Evolutionary conservation across 2,329 filamentous ascomycete species (phyloP).

Genomic region (Microascus cirrosus): DNA sequence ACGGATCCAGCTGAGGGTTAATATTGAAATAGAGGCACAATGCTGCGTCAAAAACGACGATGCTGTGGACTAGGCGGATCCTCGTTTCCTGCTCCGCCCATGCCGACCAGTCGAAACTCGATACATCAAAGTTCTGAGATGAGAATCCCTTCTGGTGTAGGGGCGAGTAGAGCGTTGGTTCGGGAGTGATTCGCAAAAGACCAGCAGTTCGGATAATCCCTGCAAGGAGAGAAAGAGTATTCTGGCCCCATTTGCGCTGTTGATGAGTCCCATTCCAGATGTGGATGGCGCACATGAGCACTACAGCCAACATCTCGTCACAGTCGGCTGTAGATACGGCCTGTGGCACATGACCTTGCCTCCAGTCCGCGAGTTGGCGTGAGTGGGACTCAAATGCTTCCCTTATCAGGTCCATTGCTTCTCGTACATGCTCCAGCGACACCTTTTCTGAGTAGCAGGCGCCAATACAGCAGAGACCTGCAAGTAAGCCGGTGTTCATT

Average conservation of each 20-base stretch:
- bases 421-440: slow-evolving; percentile 48
- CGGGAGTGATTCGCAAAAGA: slow-evolving; percentile 41
- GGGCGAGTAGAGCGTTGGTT: slow-evolving; percentile 39
- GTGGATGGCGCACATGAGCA: slow-evolving; percentile 50
- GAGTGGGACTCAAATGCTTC: slow-evolving; percentile 34
- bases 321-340: slow-evolving; percentile 28
- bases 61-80: slow-evolving; percentile 51
- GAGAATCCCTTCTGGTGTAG: slow-evolving; percentile 47
- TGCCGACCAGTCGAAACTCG: slow-evolving; percentile 50
- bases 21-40: slow-evolving; percentile 63
- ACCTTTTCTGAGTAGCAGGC: slow-evolving; percentile 62
- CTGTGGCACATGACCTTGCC: neutral
- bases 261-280: slow-evolving; percentile 59
- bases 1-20: slow-evolving; percentile 48
- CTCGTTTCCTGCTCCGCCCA: slow-evolving; percentile 66
- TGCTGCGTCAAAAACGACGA: slow-evolving; percentile 53
- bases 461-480: slow-evolving; percentile 62
- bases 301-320: slow-evolving; percentile 57
- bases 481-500: slow-evolving; percentile 54
- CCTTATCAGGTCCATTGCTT: slow-evolving; percentile 55
- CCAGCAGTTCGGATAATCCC: slow-evolving; percentile 44
- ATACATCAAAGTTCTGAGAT: slow-evolving; percentile 30
- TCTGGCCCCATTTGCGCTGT: slow-evolving; percentile 53
- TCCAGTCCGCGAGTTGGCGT: slow-evolving; percentile 12
- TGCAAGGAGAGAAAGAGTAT: slow-evolving; percentile 45